phyloP scores from a whole-genome alignment of 2,329 filamentous ascomycete species.

The Rutstroemia sp. region DNA sequence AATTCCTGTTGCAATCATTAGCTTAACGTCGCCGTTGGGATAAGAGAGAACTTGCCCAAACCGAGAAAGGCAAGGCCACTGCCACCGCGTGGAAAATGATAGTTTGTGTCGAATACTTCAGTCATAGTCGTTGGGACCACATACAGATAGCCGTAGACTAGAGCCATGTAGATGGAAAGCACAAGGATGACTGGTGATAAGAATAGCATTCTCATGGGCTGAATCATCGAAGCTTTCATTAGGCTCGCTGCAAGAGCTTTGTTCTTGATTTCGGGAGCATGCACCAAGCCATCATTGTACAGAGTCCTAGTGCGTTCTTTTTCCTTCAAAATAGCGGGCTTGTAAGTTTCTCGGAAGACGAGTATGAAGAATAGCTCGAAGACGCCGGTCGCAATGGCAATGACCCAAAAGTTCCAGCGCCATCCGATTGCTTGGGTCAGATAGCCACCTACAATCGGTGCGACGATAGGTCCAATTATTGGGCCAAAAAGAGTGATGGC shows the following conservation, averaged over 20 bases:
- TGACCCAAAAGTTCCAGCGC: conserved; percentile 45
- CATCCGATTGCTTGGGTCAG: conserved; percentile 40
- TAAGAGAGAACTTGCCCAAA: conserved; percentile 35
- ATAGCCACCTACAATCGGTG: conserved; percentile 27
- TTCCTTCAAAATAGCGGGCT: conserved; percentile 43
- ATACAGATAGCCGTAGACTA: conserved; percentile 38
- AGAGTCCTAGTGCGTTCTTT: conserved; percentile 23
- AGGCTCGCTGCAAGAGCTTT: conserved; percentile 27
- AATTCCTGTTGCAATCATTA: not conserved
- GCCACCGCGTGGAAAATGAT: conserved; percentile 37
- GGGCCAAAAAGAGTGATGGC: conserved; percentile 27
- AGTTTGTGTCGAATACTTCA: conserved; percentile 33
- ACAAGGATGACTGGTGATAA: conserved; percentile 44
- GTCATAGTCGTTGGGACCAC: conserved; percentile 38
- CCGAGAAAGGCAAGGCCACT: conserved; percentile 46
- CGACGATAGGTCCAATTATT: conserved; percentile 25
- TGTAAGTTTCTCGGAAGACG: conserved; percentile 52
- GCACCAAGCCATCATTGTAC: too few relatives aligned
- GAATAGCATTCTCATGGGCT: conserved; percentile 35
- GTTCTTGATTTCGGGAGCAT: too few relatives aligned
- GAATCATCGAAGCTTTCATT: conserved; percentile 30
- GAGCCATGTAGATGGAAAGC: conserved; percentile 35
- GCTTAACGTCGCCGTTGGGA: not conserved
- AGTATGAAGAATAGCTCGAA: conserved; percentile 38
- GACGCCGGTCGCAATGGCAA: conserved; percentile 32